Base-by-base conservation (phyloP, 306 rosid genomes). In the Parietaria judaica region DNA sequence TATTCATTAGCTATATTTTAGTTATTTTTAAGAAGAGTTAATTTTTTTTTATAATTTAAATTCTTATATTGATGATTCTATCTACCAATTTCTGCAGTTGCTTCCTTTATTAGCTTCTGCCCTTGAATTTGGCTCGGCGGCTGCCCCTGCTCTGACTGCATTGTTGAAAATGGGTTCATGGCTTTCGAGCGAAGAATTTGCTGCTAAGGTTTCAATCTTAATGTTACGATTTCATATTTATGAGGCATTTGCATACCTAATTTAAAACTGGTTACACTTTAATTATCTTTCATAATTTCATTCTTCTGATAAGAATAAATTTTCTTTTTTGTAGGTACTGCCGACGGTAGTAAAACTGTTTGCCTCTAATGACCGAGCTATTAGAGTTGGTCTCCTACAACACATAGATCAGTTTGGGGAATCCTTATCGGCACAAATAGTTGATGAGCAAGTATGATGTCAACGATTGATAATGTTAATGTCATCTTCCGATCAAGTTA, bases 81-180 rank as follows among this genome's bases (percentile, higher is more conserved):
- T 72, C 72, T 77, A 70, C 62, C 75, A 70, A 76, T 59, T 70
- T 78, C 67, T 65, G 68, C 96, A 94, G 99, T 82, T 94, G 67
- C 87, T 94, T 78, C 99, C 99, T 76, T 79, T 88, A 75, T 81
- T 94, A 81, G 97, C 95, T 81, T 94, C 99, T 76, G 77, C 95
- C 75, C 97, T 94, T 76, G 99, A 94, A 82, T 94, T 86, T 84
- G 97, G 97, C 80, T 88, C 99, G 81, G 97, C 97, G 70, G 88
- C 86, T 79, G 95, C 97, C 64, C 97, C 94, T 38, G 99, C 99
- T 70, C 75, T 94, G 87, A 86, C 90, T 36, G 99, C 99, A 60
- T 71, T 94, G 75, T 78, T 94, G 81, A 94, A 88, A 86, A 84
- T 94, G 97, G 90, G 95, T 68, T 88, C 97, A 54, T 83, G 94